Evolutionary conservation across 805 yeast species (phyloP), one percentile per base, ranked within the genome.

Genomic region (Metschnikowia noctiluminum): DNA sequence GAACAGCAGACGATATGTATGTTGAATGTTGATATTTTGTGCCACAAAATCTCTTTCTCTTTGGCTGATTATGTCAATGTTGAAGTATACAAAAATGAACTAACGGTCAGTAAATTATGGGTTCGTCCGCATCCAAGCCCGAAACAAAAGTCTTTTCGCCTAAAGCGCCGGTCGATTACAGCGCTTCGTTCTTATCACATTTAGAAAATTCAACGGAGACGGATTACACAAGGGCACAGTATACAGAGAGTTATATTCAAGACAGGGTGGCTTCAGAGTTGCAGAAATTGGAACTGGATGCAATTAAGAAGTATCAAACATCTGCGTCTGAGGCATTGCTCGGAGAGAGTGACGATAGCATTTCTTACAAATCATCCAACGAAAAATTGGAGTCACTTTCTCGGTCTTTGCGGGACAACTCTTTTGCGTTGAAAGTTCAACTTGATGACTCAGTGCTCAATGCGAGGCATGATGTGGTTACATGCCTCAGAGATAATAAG

Each of bases 191-290:
- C 43, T 71, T 86, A 51, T 72, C 82, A 6, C 85, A 81, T 60
- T 74, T 86, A 57, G 87, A 84, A 54, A 70, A 69, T 42, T 76
- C 85, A 4, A 72, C 74, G 26, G 90, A 85, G 70, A 78, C 87
- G 1, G 86, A 85, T 62, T 86, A 78, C 62, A 77, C 89, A 7
- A 80, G 91, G 62, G 77, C 82, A 38, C 90, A 86, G 62, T 76
- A 79, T 60, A 79, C 85, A 16, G 86, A 84, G 46, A 79, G 78
- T 59, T 82, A 78, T 55, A 75, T 87, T 48, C 85, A 86, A 62
- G 81, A 82, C 47, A 74, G 85, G 62, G 86, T 87, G 35, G 68
- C 79, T 41, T 75, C 76, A 48, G 84, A 79, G 57, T 71, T 87
- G 47, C 69, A 75, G 36, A 70, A 73, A 45, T 66, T 85, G 52